Percentiles rank a stretch among this genome's conserved stretches.
phyloP scores from a whole-genome alignment of 176 grass and related monocot genomes.

The Paspalum notatum region DNA sequence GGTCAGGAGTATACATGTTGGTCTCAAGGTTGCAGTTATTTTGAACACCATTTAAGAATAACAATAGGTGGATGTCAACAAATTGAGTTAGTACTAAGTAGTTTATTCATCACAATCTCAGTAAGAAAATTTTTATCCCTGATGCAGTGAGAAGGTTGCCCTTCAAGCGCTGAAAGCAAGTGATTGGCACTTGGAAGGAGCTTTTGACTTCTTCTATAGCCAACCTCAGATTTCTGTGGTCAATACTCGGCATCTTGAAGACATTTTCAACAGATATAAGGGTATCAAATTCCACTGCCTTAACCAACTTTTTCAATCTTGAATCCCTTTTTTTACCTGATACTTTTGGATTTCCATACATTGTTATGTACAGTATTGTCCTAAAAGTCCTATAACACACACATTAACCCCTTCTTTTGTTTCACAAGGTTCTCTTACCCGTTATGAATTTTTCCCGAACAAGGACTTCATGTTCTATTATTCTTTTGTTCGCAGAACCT shows the following conservation, averaged over 20 bases:
- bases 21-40: background rate
- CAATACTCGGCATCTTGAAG: constrained; percentile 80
- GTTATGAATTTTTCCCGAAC: background rate
- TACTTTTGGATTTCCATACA: constrained; percentile 1
- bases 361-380: background rate
- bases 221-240: constrained; percentile 84
- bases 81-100: background rate
- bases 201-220: constrained; percentile 98
- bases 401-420: background rate
- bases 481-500: constrained; percentile 63
- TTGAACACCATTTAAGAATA: too few relatives aligned
- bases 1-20: constrained; percentile 1
- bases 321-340: constrained; percentile 2
- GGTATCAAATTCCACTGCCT: constrained; percentile 50
- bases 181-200: constrained; percentile 98
- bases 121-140: constrained; percentile 8
- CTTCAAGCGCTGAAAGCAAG: constrained; percentile 95
- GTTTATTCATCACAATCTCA: constrained; percentile 7
- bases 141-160: constrained; percentile 89
- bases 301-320: background rate
- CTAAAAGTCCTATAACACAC: too few relatives aligned
- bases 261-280: constrained; percentile 93
- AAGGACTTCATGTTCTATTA: constrained; percentile 1
- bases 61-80: background rate
- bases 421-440: background rate